These are phyloP conservation scores for Eutrema heterophyllum DNA, from an alignment of 345 rosid species.

Conservation along the genomic window DNA sequence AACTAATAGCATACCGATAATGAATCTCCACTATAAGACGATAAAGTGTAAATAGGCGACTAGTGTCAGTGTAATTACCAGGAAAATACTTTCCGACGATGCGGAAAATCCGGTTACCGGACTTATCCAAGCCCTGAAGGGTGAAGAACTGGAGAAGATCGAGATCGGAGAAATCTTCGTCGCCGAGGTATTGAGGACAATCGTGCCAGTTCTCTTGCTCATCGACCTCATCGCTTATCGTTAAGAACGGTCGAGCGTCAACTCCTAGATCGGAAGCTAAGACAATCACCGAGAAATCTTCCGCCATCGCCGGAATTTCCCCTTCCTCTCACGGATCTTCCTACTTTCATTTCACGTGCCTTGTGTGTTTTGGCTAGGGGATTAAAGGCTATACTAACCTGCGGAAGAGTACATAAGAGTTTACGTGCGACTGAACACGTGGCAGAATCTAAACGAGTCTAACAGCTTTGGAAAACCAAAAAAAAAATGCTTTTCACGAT, in stretches of 20 bases:
- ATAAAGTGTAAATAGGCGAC: not conserved
- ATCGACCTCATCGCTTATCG: slow-evolving; percentile 27
- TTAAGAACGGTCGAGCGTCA: slow-evolving; percentile 67
- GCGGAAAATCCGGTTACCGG: slow-evolving; percentile 67
- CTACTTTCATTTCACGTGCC: not conserved
- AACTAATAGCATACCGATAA: not conserved
- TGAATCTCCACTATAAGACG: not conserved
- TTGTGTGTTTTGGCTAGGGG: not conserved
- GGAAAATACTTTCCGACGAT: slow-evolving; percentile 84
- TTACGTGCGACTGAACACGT: slow-evolving; percentile 14
- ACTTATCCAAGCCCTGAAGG: slow-evolving; percentile 70
- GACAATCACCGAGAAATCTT: slow-evolving; percentile 66
- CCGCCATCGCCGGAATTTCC: slow-evolving; percentile 32
- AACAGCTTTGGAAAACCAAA: not conserved
- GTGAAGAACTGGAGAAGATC: slow-evolving; percentile 70
- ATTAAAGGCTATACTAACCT: not conserved
- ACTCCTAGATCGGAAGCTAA: slow-evolving; percentile 85
- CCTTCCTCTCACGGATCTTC: not conserved
- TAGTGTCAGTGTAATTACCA: slow-evolving; percentile 39
- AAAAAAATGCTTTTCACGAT: not conserved
- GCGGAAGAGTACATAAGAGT: not conserved
- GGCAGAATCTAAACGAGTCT: slow-evolving; percentile 12
- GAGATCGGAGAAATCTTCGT: slow-evolving; percentile 90
- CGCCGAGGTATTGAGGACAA: slow-evolving; percentile 58
- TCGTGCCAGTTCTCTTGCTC: slow-evolving; percentile 79